Evolutionary conservation across 2,329 filamentous ascomycete genomes (phyloP).

Genomic region (Zasmidium cellare): DNA sequence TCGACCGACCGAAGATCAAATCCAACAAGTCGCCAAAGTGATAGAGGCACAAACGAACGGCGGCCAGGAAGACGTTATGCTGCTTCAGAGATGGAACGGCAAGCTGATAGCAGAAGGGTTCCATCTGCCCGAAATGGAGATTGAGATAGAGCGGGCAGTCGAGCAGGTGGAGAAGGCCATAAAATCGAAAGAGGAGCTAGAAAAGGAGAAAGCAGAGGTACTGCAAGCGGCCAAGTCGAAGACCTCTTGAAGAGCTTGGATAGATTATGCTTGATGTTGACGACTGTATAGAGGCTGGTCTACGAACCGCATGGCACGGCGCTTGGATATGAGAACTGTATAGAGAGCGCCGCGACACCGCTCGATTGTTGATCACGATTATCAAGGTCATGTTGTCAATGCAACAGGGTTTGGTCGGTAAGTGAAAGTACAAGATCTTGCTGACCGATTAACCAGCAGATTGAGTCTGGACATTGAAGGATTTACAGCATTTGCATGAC

Average conservation of each 20-base stretch:
- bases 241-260: neutral
- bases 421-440: too few relatives aligned
- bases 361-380: neutral
- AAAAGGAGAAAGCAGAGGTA: constrained; percentile 15
- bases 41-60: constrained; percentile 43
- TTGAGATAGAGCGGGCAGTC: constrained; percentile 55
- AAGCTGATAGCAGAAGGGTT: constrained; percentile 53
- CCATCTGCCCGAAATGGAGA: constrained; percentile 51
- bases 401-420: too few relatives aligned
- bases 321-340: neutral
- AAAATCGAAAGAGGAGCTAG: constrained; percentile 27
- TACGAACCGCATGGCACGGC: neutral
- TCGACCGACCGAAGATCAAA: constrained; percentile 38
- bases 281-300: constrained; percentile 4
- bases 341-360: neutral
- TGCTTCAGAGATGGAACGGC: constrained; percentile 52
- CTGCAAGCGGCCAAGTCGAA: constrained; percentile 6
- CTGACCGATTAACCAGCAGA: too few relatives aligned
- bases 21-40: constrained; percentile 39
- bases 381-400: too few relatives aligned
- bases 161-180: constrained; percentile 51
- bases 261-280: neutral
- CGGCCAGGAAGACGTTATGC: constrained; percentile 48
- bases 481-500: too few relatives aligned
- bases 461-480: too few relatives aligned